Evolutionary conservation across 495 filamentous ascomycete species (phyloP).

Genomic region (Penicillium cinerascens): DNA sequence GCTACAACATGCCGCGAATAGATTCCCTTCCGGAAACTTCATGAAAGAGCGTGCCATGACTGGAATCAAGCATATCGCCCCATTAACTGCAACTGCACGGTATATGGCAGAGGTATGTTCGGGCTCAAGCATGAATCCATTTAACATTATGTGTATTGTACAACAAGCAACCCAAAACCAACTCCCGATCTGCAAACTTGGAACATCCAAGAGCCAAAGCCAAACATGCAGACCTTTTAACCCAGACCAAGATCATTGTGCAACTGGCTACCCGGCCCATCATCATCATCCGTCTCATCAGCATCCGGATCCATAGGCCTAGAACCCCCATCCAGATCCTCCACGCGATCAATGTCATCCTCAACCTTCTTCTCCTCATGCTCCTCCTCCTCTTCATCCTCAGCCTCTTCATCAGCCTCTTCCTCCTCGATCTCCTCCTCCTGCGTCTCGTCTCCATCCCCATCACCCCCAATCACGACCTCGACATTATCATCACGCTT

Average conservation of each 20-base stretch:
- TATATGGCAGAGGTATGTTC: neutral
- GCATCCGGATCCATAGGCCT: constrained; percentile 39
- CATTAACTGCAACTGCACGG: too few relatives aligned
- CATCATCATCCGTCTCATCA: constrained; percentile 43
- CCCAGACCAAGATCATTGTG: constrained; percentile 41
- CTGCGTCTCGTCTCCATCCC: constrained; percentile 50
- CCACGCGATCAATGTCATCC: constrained; percentile 63
- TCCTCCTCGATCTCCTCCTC: constrained; percentile 53
- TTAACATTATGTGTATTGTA: constrained; percentile 27
- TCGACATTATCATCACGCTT: constrained; percentile 40
- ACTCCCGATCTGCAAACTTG: neutral
- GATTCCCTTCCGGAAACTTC: too few relatives aligned
- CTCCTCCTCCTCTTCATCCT: constrained; percentile 37
- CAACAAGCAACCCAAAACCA: constrained; percentile 6
- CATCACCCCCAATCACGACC: constrained; percentile 43
- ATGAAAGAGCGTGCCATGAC: too few relatives aligned
- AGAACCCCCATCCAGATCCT: constrained; percentile 49
- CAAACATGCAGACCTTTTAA: constrained; percentile 5
- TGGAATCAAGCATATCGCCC: too few relatives aligned
- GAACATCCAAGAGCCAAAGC: neutral
- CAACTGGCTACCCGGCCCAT: constrained; percentile 42
- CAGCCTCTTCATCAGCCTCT: constrained; percentile 45
- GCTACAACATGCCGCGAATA: too few relatives aligned
- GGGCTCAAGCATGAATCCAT: constrained; percentile 14
- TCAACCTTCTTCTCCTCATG: constrained; percentile 38